Evolutionary conservation across 805 yeast species (phyloP).

Genomic region (Brettanomyces anomalus): DNA sequence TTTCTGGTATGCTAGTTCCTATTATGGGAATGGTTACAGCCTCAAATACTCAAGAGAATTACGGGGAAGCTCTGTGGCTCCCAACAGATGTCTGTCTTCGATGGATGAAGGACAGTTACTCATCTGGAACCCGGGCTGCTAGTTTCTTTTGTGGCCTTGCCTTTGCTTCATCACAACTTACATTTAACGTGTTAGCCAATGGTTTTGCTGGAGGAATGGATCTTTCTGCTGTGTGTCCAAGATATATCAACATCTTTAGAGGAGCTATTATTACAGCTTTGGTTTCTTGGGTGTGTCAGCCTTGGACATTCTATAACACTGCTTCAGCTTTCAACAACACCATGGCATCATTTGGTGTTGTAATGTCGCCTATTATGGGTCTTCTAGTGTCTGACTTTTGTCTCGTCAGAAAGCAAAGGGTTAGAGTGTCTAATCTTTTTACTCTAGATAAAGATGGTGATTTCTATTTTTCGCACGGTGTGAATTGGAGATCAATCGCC

Average conservation of each 20-base stretch:
- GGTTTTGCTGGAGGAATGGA: conserved; percentile 43
- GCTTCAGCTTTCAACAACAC: conserved; percentile 26
- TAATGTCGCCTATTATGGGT: conserved; percentile 73
- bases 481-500: conserved; percentile 11
- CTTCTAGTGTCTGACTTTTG: conserved; percentile 36
- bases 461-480: conserved; percentile 25
- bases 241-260: conserved; percentile 32
- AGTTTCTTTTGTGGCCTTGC: conserved; percentile 39
- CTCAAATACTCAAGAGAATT: conserved; percentile 51
- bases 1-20: conserved; percentile 12
- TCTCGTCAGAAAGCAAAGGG: conserved; percentile 29
- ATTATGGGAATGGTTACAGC: conserved; percentile 39
- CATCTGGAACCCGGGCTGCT: conserved; percentile 38
- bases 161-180: conserved; percentile 29
- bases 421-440: conserved; percentile 33
- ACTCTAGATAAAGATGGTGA: conserved; percentile 18
- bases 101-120: conserved; percentile 28
- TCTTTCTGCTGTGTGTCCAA: conserved; percentile 38
- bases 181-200: conserved; percentile 30
- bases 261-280: conserved; percentile 34
- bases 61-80: conserved; percentile 30
- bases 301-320: conserved; percentile 31
- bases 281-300: conserved; percentile 28
- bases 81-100: conserved; percentile 21
- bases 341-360: conserved; percentile 33